Conservation (phyloP, 2,329 filamentous ascomycete genomes). For the Blastomyces gilchristii region DNA sequence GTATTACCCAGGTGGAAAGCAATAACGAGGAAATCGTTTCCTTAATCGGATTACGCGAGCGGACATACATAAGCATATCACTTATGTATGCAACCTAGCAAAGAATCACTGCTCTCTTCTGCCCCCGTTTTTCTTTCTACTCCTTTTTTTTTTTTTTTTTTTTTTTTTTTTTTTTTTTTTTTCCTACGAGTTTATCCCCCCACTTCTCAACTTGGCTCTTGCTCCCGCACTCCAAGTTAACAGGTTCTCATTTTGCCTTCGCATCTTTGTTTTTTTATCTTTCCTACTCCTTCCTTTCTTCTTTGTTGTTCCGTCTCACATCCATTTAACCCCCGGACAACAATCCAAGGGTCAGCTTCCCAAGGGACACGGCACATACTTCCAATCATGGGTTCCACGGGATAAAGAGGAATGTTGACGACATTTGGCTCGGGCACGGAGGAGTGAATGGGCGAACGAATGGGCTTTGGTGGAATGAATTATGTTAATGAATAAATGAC, state of each 20-base stretch:
- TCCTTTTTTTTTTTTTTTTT: background rate
- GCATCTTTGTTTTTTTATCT: background rate
- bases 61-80: background rate
- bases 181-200: background rate
- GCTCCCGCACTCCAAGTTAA: background rate
- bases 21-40: background rate
- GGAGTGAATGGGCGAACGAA: background rate
- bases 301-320: background rate
- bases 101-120: background rate
- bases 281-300: background rate
- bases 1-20: background rate
- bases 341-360: background rate
- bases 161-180: too few species aligned
- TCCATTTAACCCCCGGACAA: background rate
- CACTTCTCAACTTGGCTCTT: background rate
- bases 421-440: background rate
- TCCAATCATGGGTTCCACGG: background rate
- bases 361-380: background rate
- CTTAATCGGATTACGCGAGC: background rate
- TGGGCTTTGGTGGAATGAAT: background rate
- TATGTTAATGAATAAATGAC: background rate
- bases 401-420: background rate
- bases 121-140: background rate
- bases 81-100: background rate
- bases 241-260: background rate